Evolutionary conservation across 1,284 basidiomycete species (phyloP), one percentile per base, ranked within the genome.

Genomic region (Cryptococcus sp.): DNA sequence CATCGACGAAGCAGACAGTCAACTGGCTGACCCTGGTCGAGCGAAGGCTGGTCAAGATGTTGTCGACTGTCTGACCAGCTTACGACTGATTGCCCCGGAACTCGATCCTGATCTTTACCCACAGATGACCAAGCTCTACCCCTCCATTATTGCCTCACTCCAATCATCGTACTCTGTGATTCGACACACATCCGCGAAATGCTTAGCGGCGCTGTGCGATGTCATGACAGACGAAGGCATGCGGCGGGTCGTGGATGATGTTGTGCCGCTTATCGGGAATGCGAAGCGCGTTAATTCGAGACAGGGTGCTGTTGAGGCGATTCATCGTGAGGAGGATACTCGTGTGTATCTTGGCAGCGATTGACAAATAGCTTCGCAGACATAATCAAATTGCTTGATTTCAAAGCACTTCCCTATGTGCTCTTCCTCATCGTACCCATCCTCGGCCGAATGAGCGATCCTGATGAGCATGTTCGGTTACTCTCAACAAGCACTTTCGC

Each of bases 401-500:
- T 97, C 79, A 95, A 95, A 77, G 89, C 94, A 17, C 80, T 99
- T 49, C 95, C 96, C 5, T 99, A 99, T 75, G 90, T 99, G 22
- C 90, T 99, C 64, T 99, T 99, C 81, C 83, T 99, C 76, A 87
- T 99, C 50, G 94, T 99, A 0, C 96, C 96, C 0, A 86, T 98
- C 4, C 86, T 99, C 10, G 96, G 96, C 8, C 85, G 96, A 39
- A 99, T 99, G 96, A 97, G 93, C 65, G 96, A 99, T 77, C 76
- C 86, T 3, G 89, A 99, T 71, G 92, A 95, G 64, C 88, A 91
- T 61, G 88, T 96, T 49, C 88, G 96, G 20, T 86, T 95, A 41
- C 87, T 93, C 5, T 89, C 96, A 0, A 98, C 96, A 8, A 93
- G 93, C 71, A 96, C 94, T 0, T 99, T 99, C 75, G 96, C 96